Conservation (phyloP, 129 eudicot species). For the Saposhnikovia divaricata region DNA sequence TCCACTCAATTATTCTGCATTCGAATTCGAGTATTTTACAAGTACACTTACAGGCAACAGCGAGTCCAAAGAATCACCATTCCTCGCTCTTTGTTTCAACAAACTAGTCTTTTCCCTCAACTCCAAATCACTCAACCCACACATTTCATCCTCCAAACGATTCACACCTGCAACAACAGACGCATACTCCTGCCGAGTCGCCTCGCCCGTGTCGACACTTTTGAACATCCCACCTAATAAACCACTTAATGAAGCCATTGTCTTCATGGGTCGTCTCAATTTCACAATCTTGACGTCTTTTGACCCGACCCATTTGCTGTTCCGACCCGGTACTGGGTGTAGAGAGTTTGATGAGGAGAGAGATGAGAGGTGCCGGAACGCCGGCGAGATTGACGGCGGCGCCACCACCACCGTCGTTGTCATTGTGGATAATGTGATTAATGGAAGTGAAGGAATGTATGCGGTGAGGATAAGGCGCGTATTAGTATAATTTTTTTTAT, state of each 20-base stretch:
- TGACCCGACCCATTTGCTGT: slow-evolving; percentile 1
- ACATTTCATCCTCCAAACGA: slow-evolving; percentile 43
- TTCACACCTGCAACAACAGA: slow-evolving; percentile 43
- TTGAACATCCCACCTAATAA: slow-evolving; percentile 62
- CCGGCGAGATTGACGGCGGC: neutral
- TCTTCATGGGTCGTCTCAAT: slow-evolving; percentile 8
- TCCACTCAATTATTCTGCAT: neutral
- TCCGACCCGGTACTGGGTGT: slow-evolving; percentile 6
- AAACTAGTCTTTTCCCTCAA: slow-evolving; percentile 52
- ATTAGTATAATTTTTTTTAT: too few relatives aligned
- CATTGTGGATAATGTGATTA: neutral
- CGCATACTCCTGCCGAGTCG: slow-evolving; percentile 54
- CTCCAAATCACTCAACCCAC: slow-evolving; percentile 38
- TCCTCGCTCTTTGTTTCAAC: slow-evolving; percentile 51
- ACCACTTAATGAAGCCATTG: slow-evolving; percentile 57
- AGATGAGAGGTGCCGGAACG: slow-evolving; percentile 7
- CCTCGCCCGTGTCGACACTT: slow-evolving; percentile 59
- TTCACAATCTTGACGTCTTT: neutral
- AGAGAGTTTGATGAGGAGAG: slow-evolving; percentile 10
- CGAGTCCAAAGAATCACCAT: slow-evolving; percentile 59
- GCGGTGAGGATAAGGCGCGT: too few relatives aligned
- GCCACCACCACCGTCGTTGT: neutral
- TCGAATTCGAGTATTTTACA: neutral
- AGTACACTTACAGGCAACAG: slow-evolving; percentile 51
- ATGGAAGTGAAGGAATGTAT: neutral